Conservation (phyloP, 2,329 filamentous ascomycete species). For the Teratosphaeria viscida region DNA sequence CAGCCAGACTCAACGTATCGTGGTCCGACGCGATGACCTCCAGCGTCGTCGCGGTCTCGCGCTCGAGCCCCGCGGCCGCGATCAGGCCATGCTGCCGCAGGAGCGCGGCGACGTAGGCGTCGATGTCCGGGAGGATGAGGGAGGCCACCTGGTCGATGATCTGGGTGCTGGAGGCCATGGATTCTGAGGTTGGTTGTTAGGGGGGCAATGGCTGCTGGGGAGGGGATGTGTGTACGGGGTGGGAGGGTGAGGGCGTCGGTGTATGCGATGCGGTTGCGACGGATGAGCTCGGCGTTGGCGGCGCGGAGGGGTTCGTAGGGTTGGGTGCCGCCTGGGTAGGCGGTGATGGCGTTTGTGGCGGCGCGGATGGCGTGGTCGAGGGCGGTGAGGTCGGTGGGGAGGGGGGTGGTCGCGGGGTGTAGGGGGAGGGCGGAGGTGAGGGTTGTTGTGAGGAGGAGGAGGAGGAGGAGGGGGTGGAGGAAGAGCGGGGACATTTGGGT, state of each 20-base stretch:
- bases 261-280: conserved; percentile 15
- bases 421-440: background rate
- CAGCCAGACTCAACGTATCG: conserved; percentile 12
- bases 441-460: background rate
- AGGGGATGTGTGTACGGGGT: conserved; percentile 4
- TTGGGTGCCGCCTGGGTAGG: conserved; percentile 10
- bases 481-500: background rate
- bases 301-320: conserved; percentile 11
- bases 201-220: no score
- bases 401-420: conserved; percentile 7
- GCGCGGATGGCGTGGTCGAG: conserved; percentile 12
- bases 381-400: conserved; percentile 9
- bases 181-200: conserved; percentile 3
- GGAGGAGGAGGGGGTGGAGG: background rate
- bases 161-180: conserved; percentile 9
- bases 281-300: conserved; percentile 12
- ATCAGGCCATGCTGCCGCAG: conserved; percentile 14
- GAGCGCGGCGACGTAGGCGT: conserved; percentile 11
- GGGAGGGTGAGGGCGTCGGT: conserved; percentile 13
- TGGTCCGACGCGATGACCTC: conserved; percentile 14
- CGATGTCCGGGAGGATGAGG: conserved; percentile 14
- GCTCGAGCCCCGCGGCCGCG: conserved; percentile 4
- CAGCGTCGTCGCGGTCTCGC: conserved; percentile 11
- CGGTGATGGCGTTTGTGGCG: conserved; percentile 7
- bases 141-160: conserved; percentile 14